A percentile compares a stretch with the other conserved stretches of the same genome.
phyloP scores from a whole-genome alignment of 306 rosid species.

The Delonix regia region DNA sequence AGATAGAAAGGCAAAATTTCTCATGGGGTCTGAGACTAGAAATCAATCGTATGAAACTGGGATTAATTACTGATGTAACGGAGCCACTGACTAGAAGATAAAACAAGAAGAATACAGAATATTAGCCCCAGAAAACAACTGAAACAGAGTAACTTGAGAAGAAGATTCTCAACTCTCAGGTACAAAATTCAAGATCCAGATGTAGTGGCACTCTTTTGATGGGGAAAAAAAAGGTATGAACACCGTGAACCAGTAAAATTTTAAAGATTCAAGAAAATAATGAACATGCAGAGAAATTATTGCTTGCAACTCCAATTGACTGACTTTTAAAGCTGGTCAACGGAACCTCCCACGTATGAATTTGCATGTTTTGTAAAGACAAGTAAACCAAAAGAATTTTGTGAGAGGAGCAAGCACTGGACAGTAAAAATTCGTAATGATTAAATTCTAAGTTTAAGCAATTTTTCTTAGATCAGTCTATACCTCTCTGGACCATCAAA shows the following conservation, averaged over 20 bases:
- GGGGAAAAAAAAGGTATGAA: background rate
- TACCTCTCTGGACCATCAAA: slow-evolving; percentile 75
- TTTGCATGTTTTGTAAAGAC: slow-evolving; percentile 5
- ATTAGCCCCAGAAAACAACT: slow-evolving; percentile 13
- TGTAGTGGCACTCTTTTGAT: slow-evolving; percentile 14
- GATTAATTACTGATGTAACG: slow-evolving; percentile 8
- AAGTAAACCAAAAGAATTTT: slow-evolving; percentile 17
- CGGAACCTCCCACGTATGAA: slow-evolving; percentile 11
- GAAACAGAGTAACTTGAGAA: slow-evolving; percentile 22
- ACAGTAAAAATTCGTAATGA: slow-evolving; percentile 22
- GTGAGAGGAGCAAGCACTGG: slow-evolving; percentile 26
- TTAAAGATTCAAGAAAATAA: slow-evolving; percentile 21
- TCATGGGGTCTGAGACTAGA: slow-evolving; percentile 20
- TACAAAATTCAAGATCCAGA: slow-evolving; percentile 25
- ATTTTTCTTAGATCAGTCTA: slow-evolving; percentile 28
- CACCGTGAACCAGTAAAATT: slow-evolving; percentile 15
- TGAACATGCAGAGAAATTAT: slow-evolving; percentile 19
- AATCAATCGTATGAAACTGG: slow-evolving; percentile 15
- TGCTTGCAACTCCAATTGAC: background rate
- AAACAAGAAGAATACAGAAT: slow-evolving; percentile 13
- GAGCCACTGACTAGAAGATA: slow-evolving; percentile 10
- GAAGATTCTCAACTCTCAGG: slow-evolving; percentile 10
- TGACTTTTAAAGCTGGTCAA: slow-evolving; percentile 16
- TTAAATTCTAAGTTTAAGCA: slow-evolving; percentile 25
- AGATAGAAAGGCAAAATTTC: slow-evolving; percentile 30